Conservation (phyloP, 106 monocot genomes). For the Chionographis japonica region DNA sequence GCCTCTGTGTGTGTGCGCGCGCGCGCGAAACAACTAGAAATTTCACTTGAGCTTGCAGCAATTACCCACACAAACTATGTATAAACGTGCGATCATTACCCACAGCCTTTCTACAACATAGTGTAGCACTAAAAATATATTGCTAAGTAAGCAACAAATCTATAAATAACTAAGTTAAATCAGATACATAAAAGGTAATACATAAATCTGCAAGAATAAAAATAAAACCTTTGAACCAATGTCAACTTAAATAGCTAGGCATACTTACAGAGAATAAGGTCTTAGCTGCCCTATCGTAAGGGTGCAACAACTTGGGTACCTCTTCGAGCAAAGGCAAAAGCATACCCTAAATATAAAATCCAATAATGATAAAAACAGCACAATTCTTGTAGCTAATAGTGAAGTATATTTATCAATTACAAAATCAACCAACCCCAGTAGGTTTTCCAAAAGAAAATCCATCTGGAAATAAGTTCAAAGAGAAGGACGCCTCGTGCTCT, state of each 20-base stretch:
- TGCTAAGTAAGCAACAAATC: not conserved
- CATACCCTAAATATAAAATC: slow-evolving; percentile 19
- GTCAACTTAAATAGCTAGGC: not conserved
- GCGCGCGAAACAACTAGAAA: too few species aligned
- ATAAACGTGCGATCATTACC: too few species aligned
- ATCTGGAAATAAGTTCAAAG: slow-evolving; percentile 53
- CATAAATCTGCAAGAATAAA: not conserved
- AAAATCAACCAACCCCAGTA: slow-evolving; percentile 35
- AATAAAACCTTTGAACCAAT: not conserved
- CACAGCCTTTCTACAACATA: too few species aligned
- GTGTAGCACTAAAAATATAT: not conserved
- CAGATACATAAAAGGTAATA: not conserved
- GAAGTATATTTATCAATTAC: not conserved
- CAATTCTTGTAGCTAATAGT: not conserved
- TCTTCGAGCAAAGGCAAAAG: slow-evolving; percentile 39
- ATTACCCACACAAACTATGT: too few species aligned
- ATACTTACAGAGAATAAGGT: slow-evolving; percentile 55
- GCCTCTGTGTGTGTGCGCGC: too few species aligned
- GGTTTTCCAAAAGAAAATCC: slow-evolving; percentile 56
- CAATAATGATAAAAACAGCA: not conserved
- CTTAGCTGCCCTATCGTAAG: slow-evolving; percentile 48
- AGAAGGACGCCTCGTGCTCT: slow-evolving; percentile 49
- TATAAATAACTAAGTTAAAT: not conserved
- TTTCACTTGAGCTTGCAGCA: too few species aligned
- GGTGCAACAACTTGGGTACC: slow-evolving; percentile 38